Evolutionary conservation across 2,329 filamentous ascomycete species (phyloP), one percentile per base, ranked within the genome.

Genomic region (Stemphylium beticola): DNA sequence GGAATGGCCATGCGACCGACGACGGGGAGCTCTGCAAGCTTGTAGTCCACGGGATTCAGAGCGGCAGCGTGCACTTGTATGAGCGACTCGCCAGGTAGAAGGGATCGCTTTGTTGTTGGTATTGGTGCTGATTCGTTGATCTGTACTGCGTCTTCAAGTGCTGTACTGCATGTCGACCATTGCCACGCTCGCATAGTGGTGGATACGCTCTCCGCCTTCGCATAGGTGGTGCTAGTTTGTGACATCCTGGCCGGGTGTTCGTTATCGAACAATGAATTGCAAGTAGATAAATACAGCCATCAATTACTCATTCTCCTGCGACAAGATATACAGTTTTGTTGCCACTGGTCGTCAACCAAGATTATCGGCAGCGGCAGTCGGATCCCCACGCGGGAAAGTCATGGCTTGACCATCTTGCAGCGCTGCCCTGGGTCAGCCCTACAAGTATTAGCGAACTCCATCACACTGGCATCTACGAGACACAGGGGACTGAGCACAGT

Each of bases 161-260:
- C 62, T 1, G 38, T 53, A 38, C 20, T 41, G 31, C 59, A 61
- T 12, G 52, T 53, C 11, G 42, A 45, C 53, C 58, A 68, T 57
- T 66, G 64, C 65, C 65, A 68, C 50, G 65, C 64, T 32, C 53
- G 58, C 64, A 68, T 68, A n/a, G 55, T 64, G 20, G 38, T 6
- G 15, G 62, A 61, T 6, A 63, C 14, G 51, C 7, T 52, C 9
- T 37, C 48, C 5, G 38, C 44, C 6, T 49, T 18, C 11, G 44
- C 39, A 10, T 12, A 18, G 15, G 29, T 34, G 8, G 40, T 34
- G 10, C 17, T 39, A 2, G 51, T 58, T 31, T 55, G 48, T 22
- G 48, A 55, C 48, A 55, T 50, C 20, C 11, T 15, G 3, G 18
- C 14, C 3, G 18, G 4, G 2, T 22, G 32, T 5, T 10, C 24